Percentiles rank a stretch among this genome's conserved stretches.
Conservation (phyloP, 805 yeast genomes). For the Yamadazyma akitaensis region DNA sequence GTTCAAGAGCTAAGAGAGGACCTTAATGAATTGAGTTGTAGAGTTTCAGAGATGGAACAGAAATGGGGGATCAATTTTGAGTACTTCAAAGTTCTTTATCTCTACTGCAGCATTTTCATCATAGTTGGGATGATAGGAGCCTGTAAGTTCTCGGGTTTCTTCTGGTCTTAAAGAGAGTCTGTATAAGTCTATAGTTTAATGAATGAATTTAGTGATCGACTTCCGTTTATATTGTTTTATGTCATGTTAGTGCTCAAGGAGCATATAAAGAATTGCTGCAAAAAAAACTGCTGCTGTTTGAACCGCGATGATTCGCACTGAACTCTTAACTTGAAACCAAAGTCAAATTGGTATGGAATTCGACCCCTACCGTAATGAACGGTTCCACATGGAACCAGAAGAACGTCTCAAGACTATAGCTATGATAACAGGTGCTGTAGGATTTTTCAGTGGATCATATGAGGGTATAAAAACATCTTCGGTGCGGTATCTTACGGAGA, state of each 20-base stretch:
- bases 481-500: constrained; percentile 66
- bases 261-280: too few relatives aligned
- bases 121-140: background rate
- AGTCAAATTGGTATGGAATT: background rate
- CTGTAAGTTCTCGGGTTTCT: background rate
- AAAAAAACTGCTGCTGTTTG: too few relatives aligned
- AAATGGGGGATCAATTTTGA: background rate
- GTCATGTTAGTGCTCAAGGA: too few relatives aligned
- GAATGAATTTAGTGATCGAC: background rate
- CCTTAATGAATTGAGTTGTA: background rate
- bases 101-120: background rate
- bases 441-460: constrained; percentile 54
- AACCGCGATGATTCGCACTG: background rate
- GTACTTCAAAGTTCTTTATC: too few relatives aligned
- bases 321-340: too few relatives aligned
- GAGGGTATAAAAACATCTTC: constrained; percentile 56
- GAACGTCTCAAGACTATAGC: constrained; percentile 45
- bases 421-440: constrained; percentile 36
- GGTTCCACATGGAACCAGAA: constrained; percentile 50
- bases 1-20: background rate
- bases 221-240: too few relatives aligned
- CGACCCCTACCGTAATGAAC: constrained; percentile 22
- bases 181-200: background rate
- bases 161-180: background rate
- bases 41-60: background rate